Evolutionary conservation across 208 protist genomes (phyloP).

Genomic region (Wallacemonas sp.): DNA sequence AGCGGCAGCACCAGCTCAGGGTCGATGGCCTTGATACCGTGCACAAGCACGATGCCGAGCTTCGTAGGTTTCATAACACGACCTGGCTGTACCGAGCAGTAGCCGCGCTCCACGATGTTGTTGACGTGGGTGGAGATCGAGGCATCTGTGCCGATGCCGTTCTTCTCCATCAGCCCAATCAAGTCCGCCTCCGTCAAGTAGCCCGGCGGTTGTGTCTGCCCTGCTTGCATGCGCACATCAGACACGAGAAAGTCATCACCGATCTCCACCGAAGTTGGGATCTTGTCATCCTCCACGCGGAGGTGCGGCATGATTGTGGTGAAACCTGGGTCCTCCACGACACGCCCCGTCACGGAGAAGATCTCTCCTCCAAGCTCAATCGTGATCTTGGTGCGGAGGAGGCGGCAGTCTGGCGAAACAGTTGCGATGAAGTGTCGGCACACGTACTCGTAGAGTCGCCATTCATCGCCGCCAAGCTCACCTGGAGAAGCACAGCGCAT

Average conservation of each 20-base stretch:
- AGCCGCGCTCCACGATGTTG: slow-evolving; percentile 94
- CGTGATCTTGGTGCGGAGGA: slow-evolving; percentile 68
- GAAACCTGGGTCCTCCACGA: slow-evolving; percentile 85
- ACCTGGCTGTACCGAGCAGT: slow-evolving; percentile 83
- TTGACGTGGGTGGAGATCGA: slow-evolving; percentile 99
- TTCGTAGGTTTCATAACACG: slow-evolving; percentile 92
- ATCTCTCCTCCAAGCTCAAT: slow-evolving; percentile 79
- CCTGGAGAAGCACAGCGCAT: slow-evolving; percentile 64
- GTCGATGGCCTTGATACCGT: slow-evolving; percentile 94
- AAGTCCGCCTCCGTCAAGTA: slow-evolving; percentile 98
- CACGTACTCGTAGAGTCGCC: slow-evolving; percentile 91
- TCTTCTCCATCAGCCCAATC: slow-evolving; percentile 97
- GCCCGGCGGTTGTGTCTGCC: slow-evolving; percentile 91
- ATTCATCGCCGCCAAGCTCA: slow-evolving; percentile 83
- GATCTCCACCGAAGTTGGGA: slow-evolving; percentile 59
- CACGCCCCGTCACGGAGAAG: slow-evolving; percentile 72
- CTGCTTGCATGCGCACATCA: slow-evolving; percentile 73
- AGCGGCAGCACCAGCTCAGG: slow-evolving; percentile 92
- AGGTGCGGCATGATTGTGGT: slow-evolving; percentile 82
- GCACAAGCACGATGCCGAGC: slow-evolving; percentile 92
- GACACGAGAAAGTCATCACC: slow-evolving; percentile 82
- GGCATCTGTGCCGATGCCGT: slow-evolving; percentile 99
- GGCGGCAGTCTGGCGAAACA: slow-evolving; percentile 75
- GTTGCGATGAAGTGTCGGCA: slow-evolving; percentile 89
- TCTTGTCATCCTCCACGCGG: slow-evolving; percentile 69